Percentiles rank a stretch among this genome's conserved stretches.
These are phyloP conservation scores for Clausena lansium DNA, from an alignment of 345 rosid genomes.

Conservation along the genomic window DNA sequence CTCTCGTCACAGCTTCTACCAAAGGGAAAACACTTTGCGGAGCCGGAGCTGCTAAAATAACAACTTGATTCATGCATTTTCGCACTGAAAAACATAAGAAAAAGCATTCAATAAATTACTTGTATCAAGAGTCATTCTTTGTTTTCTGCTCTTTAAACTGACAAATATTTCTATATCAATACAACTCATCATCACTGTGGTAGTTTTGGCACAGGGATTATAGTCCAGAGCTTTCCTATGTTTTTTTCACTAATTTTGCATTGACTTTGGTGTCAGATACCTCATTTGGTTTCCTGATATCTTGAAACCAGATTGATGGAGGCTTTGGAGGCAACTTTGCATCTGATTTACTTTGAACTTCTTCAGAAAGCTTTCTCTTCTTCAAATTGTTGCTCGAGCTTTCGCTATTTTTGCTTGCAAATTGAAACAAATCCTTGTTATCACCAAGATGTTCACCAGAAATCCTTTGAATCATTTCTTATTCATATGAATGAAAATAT, in stretches of 20 bases:
- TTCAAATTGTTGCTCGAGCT: conserved; percentile 15
- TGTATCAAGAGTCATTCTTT: too few relatives aligned
- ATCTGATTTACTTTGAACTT: conserved; percentile 37
- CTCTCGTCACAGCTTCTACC: too few relatives aligned
- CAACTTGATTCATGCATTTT: too few relatives aligned
- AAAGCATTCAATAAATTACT: too few relatives aligned
- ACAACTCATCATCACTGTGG: conserved; percentile 66
- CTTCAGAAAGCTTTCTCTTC: conserved; percentile 55
- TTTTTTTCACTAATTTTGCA: conserved; percentile 33
- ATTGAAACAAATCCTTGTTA: conserved; percentile 24
- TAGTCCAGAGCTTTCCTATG: conserved; percentile 36
- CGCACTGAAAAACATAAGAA: too few relatives aligned
- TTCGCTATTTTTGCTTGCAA: conserved; percentile 23
- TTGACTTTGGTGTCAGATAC: conserved; percentile 19
- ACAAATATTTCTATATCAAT: too few relatives aligned
- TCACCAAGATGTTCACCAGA: conserved; percentile 50
- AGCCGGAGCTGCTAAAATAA: too few relatives aligned
- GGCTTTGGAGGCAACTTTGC: conserved; percentile 28
- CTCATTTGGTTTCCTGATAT: conserved; percentile 45
- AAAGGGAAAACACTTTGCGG: too few relatives aligned
- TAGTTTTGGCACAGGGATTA: conserved; percentile 60
- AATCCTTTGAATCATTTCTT: conserved; percentile 56
- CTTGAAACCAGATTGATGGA: conserved; percentile 39
- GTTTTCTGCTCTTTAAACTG: too few relatives aligned
- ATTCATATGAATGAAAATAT: too few relatives aligned